Evolutionary conservation across 2,329 filamentous ascomycete genomes (phyloP).

Genomic region (Botrytis deweyae): DNA sequence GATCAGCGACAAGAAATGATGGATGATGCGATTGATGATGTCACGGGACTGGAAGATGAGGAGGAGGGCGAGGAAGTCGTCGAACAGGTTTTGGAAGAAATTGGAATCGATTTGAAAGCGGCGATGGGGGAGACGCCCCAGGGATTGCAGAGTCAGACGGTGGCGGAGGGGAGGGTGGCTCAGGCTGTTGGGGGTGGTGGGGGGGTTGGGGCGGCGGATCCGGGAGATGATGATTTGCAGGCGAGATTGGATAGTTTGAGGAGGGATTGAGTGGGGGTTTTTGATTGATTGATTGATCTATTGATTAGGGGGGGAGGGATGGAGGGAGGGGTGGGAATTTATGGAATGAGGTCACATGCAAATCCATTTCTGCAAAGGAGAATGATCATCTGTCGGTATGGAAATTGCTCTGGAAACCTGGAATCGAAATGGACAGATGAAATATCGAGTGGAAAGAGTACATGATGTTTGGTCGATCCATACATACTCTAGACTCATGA

Average conservation of each 20-base stretch:
- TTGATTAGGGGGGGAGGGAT: neutral
- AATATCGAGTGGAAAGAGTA: conserved; percentile 83
- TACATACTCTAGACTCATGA: neutral
- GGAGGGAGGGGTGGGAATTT: conserved; percentile 43
- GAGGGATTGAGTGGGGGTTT: conserved; percentile 23
- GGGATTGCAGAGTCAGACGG: conserved; percentile 71
- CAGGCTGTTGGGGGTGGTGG: conserved; percentile 79
- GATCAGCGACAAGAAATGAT: conserved; percentile 99
- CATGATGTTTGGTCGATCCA: conserved; percentile 76
- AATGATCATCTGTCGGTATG: conserved; percentile 90
- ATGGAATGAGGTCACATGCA: conserved; percentile 96
- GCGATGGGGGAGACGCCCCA: conserved; percentile 87
- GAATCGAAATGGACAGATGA: conserved; percentile 87
- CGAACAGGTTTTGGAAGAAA: conserved; percentile 94
- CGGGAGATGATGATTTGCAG: conserved; percentile 85
- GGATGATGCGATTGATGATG: conserved; percentile 98
- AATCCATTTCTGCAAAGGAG: conserved; percentile 87
- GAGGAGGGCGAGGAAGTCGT: conserved; percentile 97
- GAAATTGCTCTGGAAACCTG: conserved; percentile 87
- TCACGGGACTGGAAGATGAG: conserved; percentile 84
- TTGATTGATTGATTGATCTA: conserved; percentile 57
- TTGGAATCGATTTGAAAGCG: conserved; percentile 89
- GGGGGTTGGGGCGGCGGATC: conserved; percentile 52
- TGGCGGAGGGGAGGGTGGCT: conserved; percentile 75
- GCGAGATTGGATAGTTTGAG: conserved; percentile 82